Base-by-base conservation (phyloP, 2,329 filamentous ascomycete species). In the Diplodia scrobiculata region DNA sequence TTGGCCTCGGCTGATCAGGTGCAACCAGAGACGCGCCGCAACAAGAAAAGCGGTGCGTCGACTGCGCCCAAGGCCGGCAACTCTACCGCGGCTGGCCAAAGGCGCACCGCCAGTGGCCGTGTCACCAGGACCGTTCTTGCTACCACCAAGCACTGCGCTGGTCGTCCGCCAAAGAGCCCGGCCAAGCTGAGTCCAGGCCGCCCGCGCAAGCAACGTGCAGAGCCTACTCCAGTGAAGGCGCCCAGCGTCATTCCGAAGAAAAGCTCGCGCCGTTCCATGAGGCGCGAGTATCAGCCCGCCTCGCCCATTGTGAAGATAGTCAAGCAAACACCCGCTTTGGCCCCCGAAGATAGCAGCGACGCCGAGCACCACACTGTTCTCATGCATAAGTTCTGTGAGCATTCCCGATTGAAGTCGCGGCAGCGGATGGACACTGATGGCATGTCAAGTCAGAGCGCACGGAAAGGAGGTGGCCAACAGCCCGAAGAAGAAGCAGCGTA, bases 401-500 rank as follows among this genome's bases (percentile, higher is more conserved):
- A 3, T 32, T 36, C 5, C 29, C 9, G 25, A 7, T 3, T 19
- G 50, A 2, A 19, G n/a, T 19, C n/a, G 7, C 38, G 1, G 9
- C 1, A 14, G 4, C 25, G 17, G 5, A 19, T 9, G 13, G n/a
- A 2, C 21, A 27, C 29, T 62, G 41, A 62, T 17, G 27, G 5
- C 17, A 13, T 32, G 29, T 32, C 32, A 13, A 62, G 58, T 50
- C 58, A 50, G 29, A 25, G 58, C 58, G 11, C 41, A 62, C 10
- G 41, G 19, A 48, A 27, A 62, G 7, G n/a, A 62, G 5, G 58
- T 62, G 27, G 27, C 58, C 45, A 45, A 62, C 45, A 38, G 36
- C 21, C 58, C 58, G 25, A 50, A 36, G 41, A 62, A 62, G 41
- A 51, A 50, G 45, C 45, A 50, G 45, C 58, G 45, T 9, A 62